Evolutionary conservation across 2,329 filamentous ascomycete genomes (phyloP), one percentile per base, ranked within the genome.

Genomic region (Colletotrichum siamense): DNA sequence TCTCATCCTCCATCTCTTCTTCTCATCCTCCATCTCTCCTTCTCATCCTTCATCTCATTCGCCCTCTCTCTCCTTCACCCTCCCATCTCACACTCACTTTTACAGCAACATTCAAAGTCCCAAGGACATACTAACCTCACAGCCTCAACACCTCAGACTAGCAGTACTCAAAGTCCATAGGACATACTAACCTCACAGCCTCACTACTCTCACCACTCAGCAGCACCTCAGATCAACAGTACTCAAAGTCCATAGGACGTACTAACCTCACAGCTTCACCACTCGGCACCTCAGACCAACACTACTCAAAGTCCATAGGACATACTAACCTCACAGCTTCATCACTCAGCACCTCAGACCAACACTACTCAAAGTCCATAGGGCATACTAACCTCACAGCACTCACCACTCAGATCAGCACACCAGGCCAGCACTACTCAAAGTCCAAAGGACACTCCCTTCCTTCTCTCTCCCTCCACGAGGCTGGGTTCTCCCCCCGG

Each of bases 191-290:
- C 32, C 12, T 16, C 6, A 2, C 15, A 39, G 7, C 28, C 26
- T 26, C 26, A 26, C 26, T 7, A 26, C 6, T 26, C 26, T 30
- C 28, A 39, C 36, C 7, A 8, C 13, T 16, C 15, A 39, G 34
- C 15, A 16, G 6, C 2, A 39, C 15, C 8, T 8, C 13, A 36
- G 34, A 18, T 0, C 16, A 18, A 0, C 16, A 44, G 4, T 10
- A 44, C 8, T 44, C 16, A 44, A 44, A 44, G 16, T 44, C 39
- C 16, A 8, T 10, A n/a, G 39, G 36, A n/a, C 16, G 6, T n/a
- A 44, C 36, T 44, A 36, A 36, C 34, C 1, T n/a, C 8, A 6
- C 18, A 44, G 16, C 39, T 2, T 34, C 10, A 34, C 1, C 32
- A 32, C 30, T 32, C 30, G 13, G 12, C 12, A 34, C 6, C 32